A percentile compares a stretch with the other conserved stretches of the same genome.
Conservation (phyloP, 2,329 filamentous ascomycete species). For the Aspergillus sp. region DNA sequence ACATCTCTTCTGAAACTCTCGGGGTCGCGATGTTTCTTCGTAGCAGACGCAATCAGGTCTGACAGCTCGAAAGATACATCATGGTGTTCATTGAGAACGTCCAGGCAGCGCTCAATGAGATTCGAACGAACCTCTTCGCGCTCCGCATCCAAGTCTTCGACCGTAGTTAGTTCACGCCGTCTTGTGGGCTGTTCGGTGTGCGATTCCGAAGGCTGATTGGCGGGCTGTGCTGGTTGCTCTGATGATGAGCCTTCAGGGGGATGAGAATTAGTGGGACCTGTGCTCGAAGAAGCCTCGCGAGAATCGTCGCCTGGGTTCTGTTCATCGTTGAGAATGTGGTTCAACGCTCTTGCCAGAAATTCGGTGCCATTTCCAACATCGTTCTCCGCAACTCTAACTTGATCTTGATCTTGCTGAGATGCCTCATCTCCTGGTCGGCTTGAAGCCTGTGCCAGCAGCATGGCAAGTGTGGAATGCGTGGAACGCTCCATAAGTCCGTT, state of each 20-base stretch:
- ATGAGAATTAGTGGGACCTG: conserved; percentile 11
- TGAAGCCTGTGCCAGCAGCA: conserved; percentile 29
- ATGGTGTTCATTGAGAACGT: conserved; percentile 82
- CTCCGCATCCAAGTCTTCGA: conserved; percentile 75
- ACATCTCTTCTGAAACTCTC: conserved; percentile 64
- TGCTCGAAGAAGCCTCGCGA: conserved; percentile 17
- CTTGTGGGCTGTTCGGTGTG: conserved; percentile 18
- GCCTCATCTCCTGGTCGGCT: conserved; percentile 19
- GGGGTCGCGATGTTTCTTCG: conserved; percentile 56
- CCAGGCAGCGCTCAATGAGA: conserved; percentile 83
- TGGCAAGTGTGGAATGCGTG: conserved; percentile 26
- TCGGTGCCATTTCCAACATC: conserved; percentile 29
- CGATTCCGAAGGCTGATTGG: conserved; percentile 14
- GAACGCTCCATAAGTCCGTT: conserved; percentile 22
- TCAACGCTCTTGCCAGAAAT: conserved; percentile 38
- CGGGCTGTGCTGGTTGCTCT: conserved; percentile 17
- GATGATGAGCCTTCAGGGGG: conserved; percentile 6
- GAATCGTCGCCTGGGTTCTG: conserved; percentile 19
- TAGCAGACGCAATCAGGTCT: conserved; percentile 74
- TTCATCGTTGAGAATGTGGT: conserved; percentile 34
- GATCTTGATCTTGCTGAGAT: conserved; percentile 14
- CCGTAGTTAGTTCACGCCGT: conserved; percentile 44
- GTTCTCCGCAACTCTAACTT: conserved; percentile 22
- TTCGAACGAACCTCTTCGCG: conserved; percentile 68
- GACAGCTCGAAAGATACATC: conserved; percentile 86